phyloP scores from a whole-genome alignment of 768 basidiomycete genomes.

The Ramaria sp. region DNA sequence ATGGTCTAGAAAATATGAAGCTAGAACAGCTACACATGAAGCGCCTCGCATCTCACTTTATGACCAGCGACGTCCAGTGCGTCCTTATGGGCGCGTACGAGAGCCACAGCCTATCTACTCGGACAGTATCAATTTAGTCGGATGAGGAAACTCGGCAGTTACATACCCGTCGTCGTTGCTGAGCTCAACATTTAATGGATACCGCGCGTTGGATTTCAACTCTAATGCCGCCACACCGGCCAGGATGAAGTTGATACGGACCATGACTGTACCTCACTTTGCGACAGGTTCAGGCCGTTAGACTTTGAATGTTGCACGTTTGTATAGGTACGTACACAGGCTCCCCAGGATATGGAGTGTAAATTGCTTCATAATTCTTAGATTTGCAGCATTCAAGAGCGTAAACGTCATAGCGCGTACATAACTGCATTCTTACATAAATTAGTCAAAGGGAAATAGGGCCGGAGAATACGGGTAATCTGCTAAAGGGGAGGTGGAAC shows the following conservation, averaged over 20 bases:
- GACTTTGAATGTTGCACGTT: too few relatives aligned
- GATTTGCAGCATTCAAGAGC: too few relatives aligned
- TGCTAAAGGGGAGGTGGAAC: background rate
- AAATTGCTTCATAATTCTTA: too few relatives aligned
- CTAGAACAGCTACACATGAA: background rate
- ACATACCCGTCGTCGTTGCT: background rate
- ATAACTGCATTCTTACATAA: too few relatives aligned
- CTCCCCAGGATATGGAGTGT: too few relatives aligned
- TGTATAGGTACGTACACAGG: too few relatives aligned
- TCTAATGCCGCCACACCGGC: background rate
- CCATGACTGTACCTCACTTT: background rate
- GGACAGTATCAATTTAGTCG: background rate
- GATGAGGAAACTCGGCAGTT: background rate
- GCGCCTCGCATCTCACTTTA: background rate
- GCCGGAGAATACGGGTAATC: background rate
- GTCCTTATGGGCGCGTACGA: background rate
- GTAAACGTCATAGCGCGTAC: too few relatives aligned
- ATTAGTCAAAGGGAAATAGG: background rate
- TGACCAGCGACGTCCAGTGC: background rate
- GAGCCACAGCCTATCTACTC: background rate
- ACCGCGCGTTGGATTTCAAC: background rate
- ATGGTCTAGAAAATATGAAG: conserved; percentile 12
- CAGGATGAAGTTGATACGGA: background rate
- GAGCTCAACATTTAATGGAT: background rate
- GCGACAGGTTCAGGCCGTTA: too few relatives aligned